Evolutionary conservation across 2,329 filamentous ascomycete species (phyloP).

Genomic region (Fonsecaea multimorphosa): DNA sequence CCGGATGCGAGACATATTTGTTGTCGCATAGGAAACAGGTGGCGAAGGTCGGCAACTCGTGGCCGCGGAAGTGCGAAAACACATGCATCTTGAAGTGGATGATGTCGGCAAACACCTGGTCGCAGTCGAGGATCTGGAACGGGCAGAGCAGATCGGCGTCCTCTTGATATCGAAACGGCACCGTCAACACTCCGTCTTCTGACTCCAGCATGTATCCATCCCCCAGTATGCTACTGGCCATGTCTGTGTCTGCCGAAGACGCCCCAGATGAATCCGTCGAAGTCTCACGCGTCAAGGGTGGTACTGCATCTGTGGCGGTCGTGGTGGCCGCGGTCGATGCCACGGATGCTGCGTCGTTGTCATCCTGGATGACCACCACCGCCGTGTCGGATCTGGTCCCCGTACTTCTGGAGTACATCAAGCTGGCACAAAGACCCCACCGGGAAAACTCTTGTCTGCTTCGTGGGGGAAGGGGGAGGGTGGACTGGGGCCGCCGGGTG

Average conservation of each 20-base stretch:
- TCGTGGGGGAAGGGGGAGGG: neutral
- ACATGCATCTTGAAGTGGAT: conserved; percentile 53
- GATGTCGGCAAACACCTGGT: conserved; percentile 47
- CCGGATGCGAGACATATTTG: conserved; percentile 32
- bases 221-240: conserved; percentile 37
- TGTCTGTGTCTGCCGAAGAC: conserved; percentile 36
- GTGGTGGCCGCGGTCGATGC: conserved; percentile 33
- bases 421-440: neutral
- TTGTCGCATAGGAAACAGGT: conserved; percentile 52
- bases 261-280: conserved; percentile 35
- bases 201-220: conserved; percentile 37
- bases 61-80: conserved; percentile 52
- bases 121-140: conserved; percentile 54
- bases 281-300: conserved; percentile 38
- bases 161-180: conserved; percentile 35
- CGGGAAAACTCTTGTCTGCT: neutral
- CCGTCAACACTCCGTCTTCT: conserved; percentile 36
- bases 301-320: conserved; percentile 32
- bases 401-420: conserved; percentile 27
- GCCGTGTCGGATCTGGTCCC: conserved; percentile 18
- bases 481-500: neutral
- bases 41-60: conserved; percentile 49
- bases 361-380: conserved; percentile 24
- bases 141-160: conserved; percentile 45
- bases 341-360: conserved; percentile 31